Evolutionary conservation across 805 yeast genomes (phyloP), one percentile per base, ranked within the genome.

Genomic region (Candida ovalis): DNA sequence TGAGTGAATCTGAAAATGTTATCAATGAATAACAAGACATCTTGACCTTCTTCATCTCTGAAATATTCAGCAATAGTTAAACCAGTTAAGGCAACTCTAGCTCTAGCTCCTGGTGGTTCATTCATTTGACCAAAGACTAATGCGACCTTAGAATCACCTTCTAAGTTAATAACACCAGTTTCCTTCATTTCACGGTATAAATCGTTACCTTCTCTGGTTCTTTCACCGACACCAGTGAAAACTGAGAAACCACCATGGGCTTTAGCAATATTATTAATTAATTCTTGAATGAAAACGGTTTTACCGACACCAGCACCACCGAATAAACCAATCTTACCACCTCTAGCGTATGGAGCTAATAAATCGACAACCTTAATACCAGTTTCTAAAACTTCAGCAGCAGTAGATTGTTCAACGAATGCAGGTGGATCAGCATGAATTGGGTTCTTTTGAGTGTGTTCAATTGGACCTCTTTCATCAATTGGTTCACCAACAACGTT

Each of bases 221-320:
- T 88, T 82, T 94, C 99, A 85, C 99, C 99, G 77, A 92, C 99
- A 90, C 99, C 99, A 69, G 97, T 87, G 86, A 92, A 92, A 63
- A 92, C 98, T 51, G 98, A 92, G 96, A 92, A 92, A 87, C 98
- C 98, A 89, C 98, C 99, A 77, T 92, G 98, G 70, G 99, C 98
- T 84, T 92, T 94, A 74, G 99, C 99, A 71, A 92, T 94, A 84
- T 92, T 92, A 91, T 94, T 92, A 77, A 92, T 92, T 81, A 92
- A 84, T 81, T 92, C 99, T 83, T 92, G 99, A 79, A 92, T 92
- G 80, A 92, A 92, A 59, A 92, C 99, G 76, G 99, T 92, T 80
- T 92, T 92, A 80, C 99, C 99, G 88, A 92, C 99, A 92, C 99
- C 99, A 76, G 99, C 99, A 92, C 99, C 99, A 82, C 99, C 99